A percentile compares a stretch with the other conserved stretches of the same genome.
Evolutionary conservation across 441 rosid genomes (phyloP).

Genomic region (Bocquillonia castaneifolia): DNA sequence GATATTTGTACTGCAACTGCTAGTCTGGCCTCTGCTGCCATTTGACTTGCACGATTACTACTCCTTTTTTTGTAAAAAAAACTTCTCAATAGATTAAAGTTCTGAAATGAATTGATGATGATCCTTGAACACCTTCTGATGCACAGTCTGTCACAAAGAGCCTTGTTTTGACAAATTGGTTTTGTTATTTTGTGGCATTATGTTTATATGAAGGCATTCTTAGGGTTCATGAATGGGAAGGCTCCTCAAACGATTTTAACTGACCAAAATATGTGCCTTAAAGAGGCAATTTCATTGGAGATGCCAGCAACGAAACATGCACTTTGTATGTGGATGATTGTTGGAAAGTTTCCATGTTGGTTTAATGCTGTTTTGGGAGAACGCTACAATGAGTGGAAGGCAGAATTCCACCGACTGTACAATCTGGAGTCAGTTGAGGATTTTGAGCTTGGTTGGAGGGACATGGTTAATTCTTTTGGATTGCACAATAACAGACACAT

Average conservation of each 20-base stretch:
- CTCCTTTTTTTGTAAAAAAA: neutral
- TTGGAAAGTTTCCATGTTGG: constrained; percentile 96
- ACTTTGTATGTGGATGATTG: constrained; percentile 95
- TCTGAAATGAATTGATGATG: neutral
- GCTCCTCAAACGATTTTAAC: constrained; percentile 86
- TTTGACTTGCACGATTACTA: no score
- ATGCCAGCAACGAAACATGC: constrained; percentile 86
- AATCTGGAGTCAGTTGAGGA: constrained; percentile 78
- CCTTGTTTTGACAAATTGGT: constrained; percentile 15
- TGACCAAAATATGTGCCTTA: constrained; percentile 87
- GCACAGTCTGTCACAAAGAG: constrained; percentile 12
- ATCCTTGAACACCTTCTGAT: neutral
- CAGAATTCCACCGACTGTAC: constrained; percentile 80
- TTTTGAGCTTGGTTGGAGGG: constrained; percentile 91
- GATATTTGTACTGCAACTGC: neutral
- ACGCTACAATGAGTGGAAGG: constrained; percentile 89
- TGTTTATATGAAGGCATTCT: constrained; percentile 48
- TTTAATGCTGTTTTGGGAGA: constrained; percentile 89
- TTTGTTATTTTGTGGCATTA: constrained; percentile 23
- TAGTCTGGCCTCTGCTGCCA: no score
- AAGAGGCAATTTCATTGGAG: constrained; percentile 86
- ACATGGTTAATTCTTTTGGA: constrained; percentile 78
- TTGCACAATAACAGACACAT: constrained; percentile 82
- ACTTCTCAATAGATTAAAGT: no score
- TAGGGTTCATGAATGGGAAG: constrained; percentile 87